Conservation (phyloP, 768 basidiomycete genomes). For the Russula griseocarnosa region DNA sequence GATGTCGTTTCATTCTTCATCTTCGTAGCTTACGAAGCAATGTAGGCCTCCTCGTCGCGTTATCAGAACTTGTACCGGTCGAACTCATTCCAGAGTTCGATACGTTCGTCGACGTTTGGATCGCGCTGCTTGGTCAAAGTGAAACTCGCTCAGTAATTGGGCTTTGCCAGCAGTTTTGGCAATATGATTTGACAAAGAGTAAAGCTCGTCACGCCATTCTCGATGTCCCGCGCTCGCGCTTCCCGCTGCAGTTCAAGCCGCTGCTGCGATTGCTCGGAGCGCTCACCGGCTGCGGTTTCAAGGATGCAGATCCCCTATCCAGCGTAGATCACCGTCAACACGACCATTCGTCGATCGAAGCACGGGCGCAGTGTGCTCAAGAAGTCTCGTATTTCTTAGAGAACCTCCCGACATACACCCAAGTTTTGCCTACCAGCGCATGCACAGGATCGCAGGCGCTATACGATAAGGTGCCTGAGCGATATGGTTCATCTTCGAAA, state of each 20-base stretch:
- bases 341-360: conserved; percentile 40
- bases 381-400: conserved; percentile 76
- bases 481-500: conserved; percentile 49
- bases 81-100: conserved; percentile 77
- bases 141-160: conserved; percentile 57
- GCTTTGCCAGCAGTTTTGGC: conserved; percentile 82
- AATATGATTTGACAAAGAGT: conserved; percentile 64
- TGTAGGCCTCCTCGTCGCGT: conserved; percentile 68
- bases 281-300: conserved; percentile 72
- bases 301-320: conserved; percentile 66
- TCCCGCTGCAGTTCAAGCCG: conserved; percentile 72
- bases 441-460: conserved; percentile 66
- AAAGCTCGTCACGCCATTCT: conserved; percentile 73
- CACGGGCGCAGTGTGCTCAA: conserved; percentile 56
- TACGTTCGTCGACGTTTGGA: conserved; percentile 69
- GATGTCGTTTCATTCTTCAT: background rate
- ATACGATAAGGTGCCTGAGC: conserved; percentile 63
- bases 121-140: conserved; percentile 73
- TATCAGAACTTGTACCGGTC: conserved; percentile 69
- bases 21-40: conserved; percentile 12
- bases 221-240: conserved; percentile 76
- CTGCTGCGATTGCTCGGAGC: conserved; percentile 70
- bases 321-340: conserved; percentile 47
- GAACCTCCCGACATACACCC: conserved; percentile 67
- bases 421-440: conserved; percentile 58